phyloP scores from a whole-genome alignment of 257 asterid genomes.

The Anisodus acutangulus region DNA sequence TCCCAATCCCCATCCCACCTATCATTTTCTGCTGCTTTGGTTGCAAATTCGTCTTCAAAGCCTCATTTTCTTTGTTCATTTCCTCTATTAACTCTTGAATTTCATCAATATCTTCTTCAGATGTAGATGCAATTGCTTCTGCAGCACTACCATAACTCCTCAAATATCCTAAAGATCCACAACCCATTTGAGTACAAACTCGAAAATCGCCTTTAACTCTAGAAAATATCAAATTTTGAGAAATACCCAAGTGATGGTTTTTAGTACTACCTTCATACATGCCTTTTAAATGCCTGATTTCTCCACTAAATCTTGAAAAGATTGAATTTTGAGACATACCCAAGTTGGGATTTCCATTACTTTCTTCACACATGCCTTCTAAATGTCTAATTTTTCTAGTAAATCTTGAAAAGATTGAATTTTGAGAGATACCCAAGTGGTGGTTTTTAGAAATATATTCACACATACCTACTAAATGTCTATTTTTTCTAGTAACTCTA shows the following conservation, averaged over 20 bases:
- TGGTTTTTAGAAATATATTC: conserved; percentile 27
- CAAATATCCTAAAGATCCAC: conserved; percentile 38
- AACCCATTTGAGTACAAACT: background rate
- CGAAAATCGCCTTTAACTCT: conserved; percentile 29
- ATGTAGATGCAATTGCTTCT: conserved; percentile 74
- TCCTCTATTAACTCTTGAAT: conserved; percentile 58
- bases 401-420: conserved; percentile 20
- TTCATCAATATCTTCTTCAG: conserved; percentile 87
- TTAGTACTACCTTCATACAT: conserved; percentile 29
- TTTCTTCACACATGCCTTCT: conserved; percentile 24
- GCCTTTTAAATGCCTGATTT: conserved; percentile 15
- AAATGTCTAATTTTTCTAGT: conserved; percentile 24
- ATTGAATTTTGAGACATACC: conserved; percentile 36
- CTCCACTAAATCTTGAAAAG: conserved; percentile 29
- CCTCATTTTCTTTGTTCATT: conserved; percentile 49
- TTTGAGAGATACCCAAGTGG: conserved; percentile 43
- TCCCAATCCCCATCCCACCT: conserved; percentile 74
- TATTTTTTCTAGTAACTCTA: conserved; percentile 25
- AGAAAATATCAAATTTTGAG: conserved; percentile 35
- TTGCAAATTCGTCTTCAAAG: conserved; percentile 30
- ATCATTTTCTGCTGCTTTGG: conserved; percentile 53
- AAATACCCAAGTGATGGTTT: conserved; percentile 36
- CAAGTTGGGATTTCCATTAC: conserved; percentile 33
- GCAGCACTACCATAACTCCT: conserved; percentile 79
- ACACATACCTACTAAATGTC: conserved; percentile 23